A percentile compares a stretch with the other conserved stretches of the same genome.
phyloP scores from a whole-genome alignment of 2,329 filamentous ascomycete species.

The Trichoderma arundinaceum region DNA sequence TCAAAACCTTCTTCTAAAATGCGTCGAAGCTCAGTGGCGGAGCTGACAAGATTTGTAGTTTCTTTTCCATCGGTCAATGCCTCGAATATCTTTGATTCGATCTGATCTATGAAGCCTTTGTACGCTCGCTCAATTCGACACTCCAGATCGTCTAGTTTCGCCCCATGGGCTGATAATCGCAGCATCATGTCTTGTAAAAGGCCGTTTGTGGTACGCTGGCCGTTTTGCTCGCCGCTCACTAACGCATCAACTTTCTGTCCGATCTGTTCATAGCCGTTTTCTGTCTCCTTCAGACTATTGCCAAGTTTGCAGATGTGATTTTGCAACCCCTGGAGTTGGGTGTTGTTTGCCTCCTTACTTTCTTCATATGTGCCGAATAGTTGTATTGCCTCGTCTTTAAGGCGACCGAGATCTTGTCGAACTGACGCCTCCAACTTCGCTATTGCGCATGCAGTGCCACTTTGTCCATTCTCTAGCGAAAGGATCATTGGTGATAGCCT shows the following conservation, averaged over 20 bases:
- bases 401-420: constrained; percentile 2
- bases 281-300: constrained; percentile 20
- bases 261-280: constrained; percentile 33
- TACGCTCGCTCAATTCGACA: constrained; percentile 34
- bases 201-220: constrained; percentile 19
- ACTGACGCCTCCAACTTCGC: constrained; percentile 11
- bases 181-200: constrained; percentile 33
- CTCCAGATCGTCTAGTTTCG: constrained; percentile 36
- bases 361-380: neutral
- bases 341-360: neutral
- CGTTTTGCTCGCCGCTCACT: constrained; percentile 26
- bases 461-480: constrained; percentile 4
- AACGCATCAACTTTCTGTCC: constrained; percentile 32
- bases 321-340: neutral
- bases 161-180: constrained; percentile 35
- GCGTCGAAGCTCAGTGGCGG: constrained; percentile 35
- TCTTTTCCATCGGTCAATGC: constrained; percentile 32
- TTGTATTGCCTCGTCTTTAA: constrained; percentile 21
- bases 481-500: constrained; percentile 16
- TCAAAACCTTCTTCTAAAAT: constrained; percentile 38
- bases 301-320: neutral
- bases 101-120: constrained; percentile 34
- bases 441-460: neutral
- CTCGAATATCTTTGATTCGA: constrained; percentile 33
- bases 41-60: constrained; percentile 33